Evolutionary conservation across 805 yeast genomes (phyloP).

Genomic region (Candida morakotiae): DNA sequence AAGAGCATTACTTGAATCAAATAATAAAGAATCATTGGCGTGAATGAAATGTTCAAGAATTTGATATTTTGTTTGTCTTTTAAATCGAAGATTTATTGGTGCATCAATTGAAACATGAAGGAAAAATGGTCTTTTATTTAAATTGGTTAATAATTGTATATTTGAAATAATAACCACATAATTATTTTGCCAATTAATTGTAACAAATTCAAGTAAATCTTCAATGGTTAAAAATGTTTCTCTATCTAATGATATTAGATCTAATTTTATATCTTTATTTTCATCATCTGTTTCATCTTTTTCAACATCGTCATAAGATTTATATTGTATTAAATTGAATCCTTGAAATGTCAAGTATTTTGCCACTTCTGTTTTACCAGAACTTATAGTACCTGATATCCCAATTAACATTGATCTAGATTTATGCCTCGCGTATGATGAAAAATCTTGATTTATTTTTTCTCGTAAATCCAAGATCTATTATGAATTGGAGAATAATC

Average conservation of each 20-base stretch:
- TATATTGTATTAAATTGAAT: slow-evolving; percentile 31
- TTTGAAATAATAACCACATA: slow-evolving; percentile 53
- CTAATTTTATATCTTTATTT: too few species aligned
- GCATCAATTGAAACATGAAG: slow-evolving; percentile 78
- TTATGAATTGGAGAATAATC: too few species aligned
- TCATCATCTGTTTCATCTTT: neutral
- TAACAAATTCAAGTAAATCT: slow-evolving; percentile 53
- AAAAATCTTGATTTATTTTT: too few species aligned
- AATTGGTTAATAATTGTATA: slow-evolving; percentile 37
- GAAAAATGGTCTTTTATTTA: slow-evolving; percentile 76
- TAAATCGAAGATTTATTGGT: slow-evolving; percentile 49
- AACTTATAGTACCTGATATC: slow-evolving; percentile 61
- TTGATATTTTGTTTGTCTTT: slow-evolving; percentile 20
- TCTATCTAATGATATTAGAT: too few species aligned
- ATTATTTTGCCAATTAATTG: slow-evolving; percentile 60
- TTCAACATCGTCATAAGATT: neutral
- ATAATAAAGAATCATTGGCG: slow-evolving; percentile 28
- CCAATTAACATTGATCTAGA: slow-evolving; percentile 74
- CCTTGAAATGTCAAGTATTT: slow-evolving; percentile 54
- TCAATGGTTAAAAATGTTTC: slow-evolving; percentile 13
- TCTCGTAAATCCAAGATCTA: too few species aligned
- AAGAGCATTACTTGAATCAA: slow-evolving; percentile 46
- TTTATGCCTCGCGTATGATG: too few species aligned
- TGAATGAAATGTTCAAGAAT: slow-evolving; percentile 34
- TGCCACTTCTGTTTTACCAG: slow-evolving; percentile 66